phyloP scores from a whole-genome alignment of 2,329 filamentous ascomycete species.

The Aspergillaceae sp. region DNA sequence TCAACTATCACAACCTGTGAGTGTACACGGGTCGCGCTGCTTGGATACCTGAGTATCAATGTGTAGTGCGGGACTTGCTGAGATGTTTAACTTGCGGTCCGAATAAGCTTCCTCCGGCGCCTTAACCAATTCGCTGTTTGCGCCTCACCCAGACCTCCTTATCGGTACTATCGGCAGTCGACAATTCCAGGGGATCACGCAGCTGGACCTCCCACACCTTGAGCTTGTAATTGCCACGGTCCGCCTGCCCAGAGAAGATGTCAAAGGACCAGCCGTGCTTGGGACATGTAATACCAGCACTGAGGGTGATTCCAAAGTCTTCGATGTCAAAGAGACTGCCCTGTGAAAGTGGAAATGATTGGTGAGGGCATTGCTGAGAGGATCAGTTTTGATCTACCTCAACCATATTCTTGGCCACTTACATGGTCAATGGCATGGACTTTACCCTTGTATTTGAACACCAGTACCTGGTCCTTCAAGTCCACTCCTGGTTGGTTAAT shows the following conservation, averaged over 20 bases:
- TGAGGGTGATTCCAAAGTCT: slow-evolving; percentile 50
- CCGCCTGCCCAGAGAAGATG: slow-evolving; percentile 52
- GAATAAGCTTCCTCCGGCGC: not conserved
- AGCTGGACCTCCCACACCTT: slow-evolving; percentile 57
- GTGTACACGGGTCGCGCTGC: not conserved
- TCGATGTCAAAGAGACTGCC: slow-evolving; percentile 62
- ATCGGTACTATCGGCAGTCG: slow-evolving; percentile 7
- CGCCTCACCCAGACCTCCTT: slow-evolving; percentile 29
- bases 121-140: slow-evolving; percentile 24
- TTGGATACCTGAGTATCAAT: not conserved
- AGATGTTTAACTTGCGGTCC: not conserved
- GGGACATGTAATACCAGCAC: slow-evolving; percentile 54
- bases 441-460: slow-evolving; percentile 56
- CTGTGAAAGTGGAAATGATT: slow-evolving; percentile 56
- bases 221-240: slow-evolving; percentile 55
- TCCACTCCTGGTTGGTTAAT: slow-evolving; percentile 29
- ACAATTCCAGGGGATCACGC: slow-evolving; percentile 20
- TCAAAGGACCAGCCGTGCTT: slow-evolving; percentile 68
- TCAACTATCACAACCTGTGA: not conserved
- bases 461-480: slow-evolving; percentile 53
- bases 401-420: slow-evolving; percentile 11
- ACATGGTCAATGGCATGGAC: slow-evolving; percentile 64
- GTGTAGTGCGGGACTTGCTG: not conserved
- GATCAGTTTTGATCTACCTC: slow-evolving; percentile 1
- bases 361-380: slow-evolving; percentile 56